phyloP scores from a whole-genome alignment of 192 early-diverging fungal genomes.

The Blastocladiella britannica region DNA sequence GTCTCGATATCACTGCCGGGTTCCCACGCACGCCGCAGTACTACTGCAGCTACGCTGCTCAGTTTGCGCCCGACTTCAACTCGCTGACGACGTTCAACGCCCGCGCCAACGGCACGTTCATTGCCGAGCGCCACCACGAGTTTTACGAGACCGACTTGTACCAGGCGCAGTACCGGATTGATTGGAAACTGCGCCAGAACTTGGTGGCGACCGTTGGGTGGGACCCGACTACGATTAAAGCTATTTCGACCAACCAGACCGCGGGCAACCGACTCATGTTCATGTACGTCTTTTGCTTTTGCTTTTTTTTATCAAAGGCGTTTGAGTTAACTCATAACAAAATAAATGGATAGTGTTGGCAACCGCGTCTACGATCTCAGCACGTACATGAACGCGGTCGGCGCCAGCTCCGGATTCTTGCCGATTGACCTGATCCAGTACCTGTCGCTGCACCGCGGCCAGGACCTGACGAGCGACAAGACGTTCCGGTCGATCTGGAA shows the following conservation, averaged over 20 bases:
- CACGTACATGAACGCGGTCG: conserved; percentile 4
- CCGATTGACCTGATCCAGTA: not conserved
- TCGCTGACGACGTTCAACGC: not conserved
- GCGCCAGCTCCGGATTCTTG: conserved; percentile 2
- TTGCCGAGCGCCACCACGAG: not conserved
- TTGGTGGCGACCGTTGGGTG: conserved; percentile 4
- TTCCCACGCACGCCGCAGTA: conserved; percentile 18
- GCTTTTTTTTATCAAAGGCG: too few species aligned
- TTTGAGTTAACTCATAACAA: too few species aligned
- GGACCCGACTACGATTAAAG: conserved; percentile 4
- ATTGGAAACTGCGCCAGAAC: not conserved
- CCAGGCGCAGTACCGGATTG: not conserved
- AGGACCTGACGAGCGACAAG: not conserved
- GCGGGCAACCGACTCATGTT: conserved; percentile 11
- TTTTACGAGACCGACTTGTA: not conserved
- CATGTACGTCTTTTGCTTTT: too few species aligned
- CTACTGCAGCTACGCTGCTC: not conserved
- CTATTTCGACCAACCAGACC: conserved; percentile 3
- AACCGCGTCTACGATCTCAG: conserved; percentile 20
- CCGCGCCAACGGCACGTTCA: not conserved
- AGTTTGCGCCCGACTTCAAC: not conserved
- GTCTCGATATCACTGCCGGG: conserved; percentile 38
- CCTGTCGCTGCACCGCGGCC: not conserved
- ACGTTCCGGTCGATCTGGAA: conserved; percentile 5
- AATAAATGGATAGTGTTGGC: too few species aligned